Conservation (phyloP, 192 early-diverging fungal genomes). For the Gamsiella multidivaricata region DNA sequence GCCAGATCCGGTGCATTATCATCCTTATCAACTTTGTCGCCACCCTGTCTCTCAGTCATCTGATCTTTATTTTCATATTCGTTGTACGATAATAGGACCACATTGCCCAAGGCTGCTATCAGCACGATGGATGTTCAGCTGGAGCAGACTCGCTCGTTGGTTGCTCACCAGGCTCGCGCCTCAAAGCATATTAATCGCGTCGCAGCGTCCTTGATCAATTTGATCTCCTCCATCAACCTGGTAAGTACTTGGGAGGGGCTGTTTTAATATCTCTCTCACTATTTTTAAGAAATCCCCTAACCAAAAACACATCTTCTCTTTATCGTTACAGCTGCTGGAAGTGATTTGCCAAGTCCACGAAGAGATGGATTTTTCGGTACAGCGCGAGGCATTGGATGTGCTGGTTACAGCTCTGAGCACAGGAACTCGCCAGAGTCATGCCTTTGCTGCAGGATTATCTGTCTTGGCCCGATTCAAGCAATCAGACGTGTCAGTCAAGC, state of each 20-base stretch:
- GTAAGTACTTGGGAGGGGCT: conserved; percentile 15
- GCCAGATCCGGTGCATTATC: no score
- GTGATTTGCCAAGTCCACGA: conserved; percentile 31
- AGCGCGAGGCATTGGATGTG: conserved; percentile 19
- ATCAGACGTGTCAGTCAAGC: conserved; percentile 20
- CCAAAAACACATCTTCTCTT: not conserved
- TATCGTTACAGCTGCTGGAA: conserved; percentile 32
- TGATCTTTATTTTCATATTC: no score
- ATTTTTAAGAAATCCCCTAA: not conserved
- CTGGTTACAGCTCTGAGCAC: conserved; percentile 11
- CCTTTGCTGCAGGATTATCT: conserved; percentile 6
- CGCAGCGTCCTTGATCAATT: conserved; percentile 45
- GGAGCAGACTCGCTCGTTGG: conserved; percentile 47
- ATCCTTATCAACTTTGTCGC: not conserved
- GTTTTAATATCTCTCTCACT: not conserved
- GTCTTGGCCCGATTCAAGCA: conserved; percentile 19
- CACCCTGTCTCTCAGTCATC: no score
- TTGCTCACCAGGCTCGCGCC: conserved; percentile 37
- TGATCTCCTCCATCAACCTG: conserved; percentile 37
- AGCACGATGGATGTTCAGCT: conserved; percentile 49
- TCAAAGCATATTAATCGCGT: conserved; percentile 48
- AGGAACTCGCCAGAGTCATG: conserved; percentile 16
- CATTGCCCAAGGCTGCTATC: conserved; percentile 44
- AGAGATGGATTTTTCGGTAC: conserved; percentile 15
- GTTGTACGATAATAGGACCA: conserved; percentile 22